These are phyloP conservation scores for Colletotrichum sp. DNA, from an alignment of 2,329 filamentous ascomycete genomes.

Conservation along the genomic window DNA sequence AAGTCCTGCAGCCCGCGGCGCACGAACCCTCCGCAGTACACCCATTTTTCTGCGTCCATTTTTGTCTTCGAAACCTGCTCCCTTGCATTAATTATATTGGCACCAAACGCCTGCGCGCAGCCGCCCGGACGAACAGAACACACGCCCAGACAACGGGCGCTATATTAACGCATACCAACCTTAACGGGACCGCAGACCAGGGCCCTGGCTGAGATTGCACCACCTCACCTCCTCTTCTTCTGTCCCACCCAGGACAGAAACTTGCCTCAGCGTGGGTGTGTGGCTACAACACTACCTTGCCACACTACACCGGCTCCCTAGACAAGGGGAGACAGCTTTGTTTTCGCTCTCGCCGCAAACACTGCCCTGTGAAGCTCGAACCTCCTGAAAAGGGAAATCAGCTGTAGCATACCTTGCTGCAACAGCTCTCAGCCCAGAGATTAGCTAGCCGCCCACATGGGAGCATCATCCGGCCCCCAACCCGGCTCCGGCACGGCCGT, in stretches of 20 bases:
- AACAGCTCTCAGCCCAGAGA: not conserved
- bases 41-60: not conserved
- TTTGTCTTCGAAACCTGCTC: not conserved
- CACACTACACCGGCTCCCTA: not conserved
- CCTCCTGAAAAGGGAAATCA: not conserved
- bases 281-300: not conserved
- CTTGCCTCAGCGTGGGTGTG: not conserved
- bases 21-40: not conserved
- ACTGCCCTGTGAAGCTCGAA: not conserved
- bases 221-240: not conserved
- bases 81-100: not conserved
- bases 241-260: not conserved
- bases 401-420: not conserved
- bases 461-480: conserved; percentile 4
- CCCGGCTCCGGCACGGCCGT: conserved; percentile 6
- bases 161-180: conserved; percentile 3
- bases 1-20: not conserved
- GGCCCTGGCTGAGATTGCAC: not conserved
- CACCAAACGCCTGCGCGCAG: not conserved
- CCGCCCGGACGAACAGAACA: not conserved
- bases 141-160: not conserved
- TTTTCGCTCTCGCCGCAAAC: not conserved
- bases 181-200: conserved; percentile 15
- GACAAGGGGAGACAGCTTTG: not conserved
- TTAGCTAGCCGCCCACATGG: not conserved